Base-by-base conservation (phyloP, 2,329 filamentous ascomycete species). In the Stromatinia cepivora region DNA sequence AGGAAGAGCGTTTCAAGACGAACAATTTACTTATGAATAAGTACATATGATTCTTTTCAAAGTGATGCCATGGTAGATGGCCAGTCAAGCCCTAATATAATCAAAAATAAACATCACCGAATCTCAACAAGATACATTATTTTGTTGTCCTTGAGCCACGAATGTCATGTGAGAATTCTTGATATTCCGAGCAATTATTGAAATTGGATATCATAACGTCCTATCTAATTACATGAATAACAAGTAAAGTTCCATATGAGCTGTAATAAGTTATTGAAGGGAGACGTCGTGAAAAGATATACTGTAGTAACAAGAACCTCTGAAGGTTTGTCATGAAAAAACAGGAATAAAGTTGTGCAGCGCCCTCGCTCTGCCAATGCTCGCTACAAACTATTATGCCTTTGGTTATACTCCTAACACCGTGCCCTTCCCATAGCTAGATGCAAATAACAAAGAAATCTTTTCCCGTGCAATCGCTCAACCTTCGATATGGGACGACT, bases 401-500 rank as follows among this genome's bases (percentile, higher is more conserved):
- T 70, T 71, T 69, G 68, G 71, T 73, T 39, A 74, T 78, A 73
- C 78, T 77, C 78, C 78, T 70, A 77, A 79, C 77, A 79, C 78
- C 77, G 72, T 71, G 77, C 77, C 76, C 69, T 71, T 59, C 71
- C 74, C 71, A 73, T 69, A 71, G 73, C 72, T 72, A 76, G 71
- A 77, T 77, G 75, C 75, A 77, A 74, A 75, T 74, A 75, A 74
- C 74, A 73, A 75, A 77, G 68, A 66, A 76, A 75, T 75, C 67
- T 71, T 76, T 73, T 74, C 77, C 71, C 70, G 42, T 65, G 58
- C 54, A 70, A 57, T 72, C 69, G 46, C 42, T 83, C 73, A 95
- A 53, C 91, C 92, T 80, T 97, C 93, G 73, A 95, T 92, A 73
- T 96, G 89, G 61, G 90, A 85, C 70, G 82, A 86, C 81, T 94